Evolutionary conservation across 1,284 basidiomycete genomes (phyloP).

Genomic region (Laetiporus sulphureus): DNA sequence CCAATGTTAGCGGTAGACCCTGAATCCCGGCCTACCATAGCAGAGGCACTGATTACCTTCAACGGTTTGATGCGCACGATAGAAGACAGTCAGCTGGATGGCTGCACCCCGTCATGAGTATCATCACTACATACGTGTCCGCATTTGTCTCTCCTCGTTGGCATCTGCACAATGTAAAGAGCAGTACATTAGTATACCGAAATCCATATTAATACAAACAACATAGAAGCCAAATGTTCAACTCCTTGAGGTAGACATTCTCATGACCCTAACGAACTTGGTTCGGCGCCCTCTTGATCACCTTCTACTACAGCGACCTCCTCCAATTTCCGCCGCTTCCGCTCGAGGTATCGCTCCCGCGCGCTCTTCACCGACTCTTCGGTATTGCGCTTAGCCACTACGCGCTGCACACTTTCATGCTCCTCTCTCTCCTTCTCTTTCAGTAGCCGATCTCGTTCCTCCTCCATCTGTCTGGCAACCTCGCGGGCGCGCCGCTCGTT

Average conservation of each 20-base stretch:
- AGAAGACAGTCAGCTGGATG: constrained; percentile 23
- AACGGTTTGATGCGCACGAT: constrained; percentile 36
- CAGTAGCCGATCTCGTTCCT: constrained; percentile 55
- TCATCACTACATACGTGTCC: no score
- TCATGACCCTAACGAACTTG: no score
- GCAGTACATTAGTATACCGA: no score
- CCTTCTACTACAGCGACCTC: constrained; percentile 26
- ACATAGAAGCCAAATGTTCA: no score
- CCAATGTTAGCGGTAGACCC: constrained; percentile 51
- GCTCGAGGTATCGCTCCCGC: constrained; percentile 66
- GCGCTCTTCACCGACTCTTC: constrained; percentile 68
- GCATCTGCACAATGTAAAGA: no score
- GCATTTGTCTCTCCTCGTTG: no score
- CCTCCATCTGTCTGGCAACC: constrained; percentile 67
- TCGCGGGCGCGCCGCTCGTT: constrained; percentile 72
- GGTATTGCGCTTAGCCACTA: constrained; percentile 62
- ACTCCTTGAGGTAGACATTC: no score
- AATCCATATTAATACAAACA: no score
- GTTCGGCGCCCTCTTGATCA: constrained; percentile 5
- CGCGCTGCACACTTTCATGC: constrained; percentile 48
- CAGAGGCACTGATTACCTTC: constrained; percentile 42
- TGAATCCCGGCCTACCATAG: constrained; percentile 43
- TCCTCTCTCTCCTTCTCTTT: constrained; percentile 55
- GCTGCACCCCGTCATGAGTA: background rate
- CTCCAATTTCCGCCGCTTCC: constrained; percentile 76